Conservation (phyloP, 2,329 filamentous ascomycete species). For the Colletotrichum lini region DNA sequence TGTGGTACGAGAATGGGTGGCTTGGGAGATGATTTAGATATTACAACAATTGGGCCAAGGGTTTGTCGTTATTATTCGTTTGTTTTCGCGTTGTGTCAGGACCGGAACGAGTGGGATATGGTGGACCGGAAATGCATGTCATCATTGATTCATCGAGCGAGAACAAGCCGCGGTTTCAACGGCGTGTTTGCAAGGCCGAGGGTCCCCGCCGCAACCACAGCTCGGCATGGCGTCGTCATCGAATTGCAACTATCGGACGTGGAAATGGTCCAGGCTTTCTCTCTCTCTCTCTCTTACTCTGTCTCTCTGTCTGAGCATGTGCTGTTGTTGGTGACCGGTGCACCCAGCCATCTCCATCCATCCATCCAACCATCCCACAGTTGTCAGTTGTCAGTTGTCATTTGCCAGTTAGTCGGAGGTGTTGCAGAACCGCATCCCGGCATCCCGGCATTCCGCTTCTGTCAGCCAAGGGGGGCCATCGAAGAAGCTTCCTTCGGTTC, state of each 20-base stretch:
- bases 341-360: too few species aligned
- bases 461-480: background rate
- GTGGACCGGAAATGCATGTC: constrained; percentile 4
- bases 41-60: too few species aligned
- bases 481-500: background rate
- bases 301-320: background rate
- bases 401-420: too few species aligned
- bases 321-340: background rate
- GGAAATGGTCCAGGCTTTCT: background rate
- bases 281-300: too few species aligned
- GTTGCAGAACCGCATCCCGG: background rate
- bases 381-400: too few species aligned
- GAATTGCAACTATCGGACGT: constrained; percentile 1
- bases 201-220: constrained; percentile 15
- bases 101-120: background rate
- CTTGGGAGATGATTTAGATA: background rate
- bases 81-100: background rate
- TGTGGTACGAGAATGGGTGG: constrained; percentile 1
- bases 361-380: too few species aligned
- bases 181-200: constrained; percentile 13
- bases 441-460: background rate
- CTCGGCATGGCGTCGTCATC: constrained; percentile 32
- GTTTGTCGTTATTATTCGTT: background rate
- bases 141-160: background rate
- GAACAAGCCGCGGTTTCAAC: background rate